Base-by-base conservation (phyloP, 371 early-diverging fungal species). In the Mucor indicus region DNA sequence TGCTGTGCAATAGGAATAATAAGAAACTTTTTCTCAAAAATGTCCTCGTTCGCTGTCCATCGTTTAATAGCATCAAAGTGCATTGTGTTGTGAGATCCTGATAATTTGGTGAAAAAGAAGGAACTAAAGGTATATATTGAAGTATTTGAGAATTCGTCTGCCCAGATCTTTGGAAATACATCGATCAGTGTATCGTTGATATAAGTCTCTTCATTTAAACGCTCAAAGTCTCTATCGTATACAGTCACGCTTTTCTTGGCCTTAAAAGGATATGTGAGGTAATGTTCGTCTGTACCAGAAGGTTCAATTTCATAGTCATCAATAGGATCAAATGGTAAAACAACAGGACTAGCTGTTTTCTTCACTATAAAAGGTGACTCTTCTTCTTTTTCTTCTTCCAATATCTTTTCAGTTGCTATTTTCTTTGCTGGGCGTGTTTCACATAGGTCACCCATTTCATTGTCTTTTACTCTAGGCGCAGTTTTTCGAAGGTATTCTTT, bases 281-380 rank as follows among this genome's bases (percentile, higher is more conserved):
- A 21, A 37, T 54, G 47, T 10, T 54, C 30, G 10, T 54, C 60
- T 1, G 22, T 7, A 9, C 48, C 54, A n/a, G 35, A 33, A 6
- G 45, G 33, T 17, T 45, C 22, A 17, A 45, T 12, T 12, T 19
- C n/a, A 4, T 45, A 39, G 23, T 45, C 35, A 16, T 53, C 53
- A 44, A 52, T 52, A 7, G 38, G 45, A 32, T 52, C 53, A 80
- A n/a, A n/a, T n/a, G n/a, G n/a, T n/a, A n/a, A n/a, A n/a, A n/a
- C n/a, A n/a, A n/a, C n/a, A n/a, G n/a, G n/a, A n/a, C n/a, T n/a
- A n/a, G n/a, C n/a, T n/a, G n/a, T n/a, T n/a, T n/a, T n/a, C n/a
- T n/a, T n/a, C n/a, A n/a, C n/a, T n/a, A n/a, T n/a, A n/a, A n/a
- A n/a, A n/a, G n/a, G n/a, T n/a, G n/a, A n/a, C n/a, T n/a, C n/a